Percentiles rank a stretch among this genome's conserved stretches.
These are phyloP conservation scores for Fusarium bactridioides DNA, from an alignment of 2,329 filamentous ascomycete species.

Conservation along the genomic window DNA sequence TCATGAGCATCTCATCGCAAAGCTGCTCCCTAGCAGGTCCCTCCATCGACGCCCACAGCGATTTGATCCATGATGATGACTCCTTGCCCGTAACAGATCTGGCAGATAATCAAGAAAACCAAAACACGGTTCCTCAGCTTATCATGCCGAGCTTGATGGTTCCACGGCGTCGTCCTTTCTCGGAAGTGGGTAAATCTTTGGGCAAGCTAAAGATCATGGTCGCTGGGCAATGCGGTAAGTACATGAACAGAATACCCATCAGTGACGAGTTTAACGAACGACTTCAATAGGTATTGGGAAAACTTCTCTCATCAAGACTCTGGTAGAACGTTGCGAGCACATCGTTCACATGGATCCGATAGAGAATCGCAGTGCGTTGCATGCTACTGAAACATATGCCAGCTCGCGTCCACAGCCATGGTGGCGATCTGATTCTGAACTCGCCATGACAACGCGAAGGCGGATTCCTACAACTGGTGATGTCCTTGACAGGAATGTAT, in stretches of 20 bases:
- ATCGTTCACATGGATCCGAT: slow-evolving; percentile 91
- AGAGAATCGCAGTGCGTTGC: slow-evolving; percentile 41
- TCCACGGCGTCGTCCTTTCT: slow-evolving; percentile 89
- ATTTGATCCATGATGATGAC: slow-evolving; percentile 33
- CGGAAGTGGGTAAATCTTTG: slow-evolving; percentile 81
- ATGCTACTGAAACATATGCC: slow-evolving; percentile 74
- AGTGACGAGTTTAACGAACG: slow-evolving; percentile 2
- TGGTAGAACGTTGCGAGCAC: slow-evolving; percentile 86
- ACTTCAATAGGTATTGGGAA: slow-evolving; percentile 76
- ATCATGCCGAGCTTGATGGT: slow-evolving; percentile 97
- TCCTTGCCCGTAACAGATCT: slow-evolving; percentile 24
- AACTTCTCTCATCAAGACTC: slow-evolving; percentile 86
- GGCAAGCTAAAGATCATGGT: slow-evolving; percentile 90
- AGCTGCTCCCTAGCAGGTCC: slow-evolving; percentile 60
- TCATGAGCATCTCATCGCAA: slow-evolving; percentile 60
- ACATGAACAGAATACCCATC: neutral
- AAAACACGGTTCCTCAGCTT: slow-evolving; percentile 71
- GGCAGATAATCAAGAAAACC: slow-evolving; percentile 26
- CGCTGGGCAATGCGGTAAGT: slow-evolving; percentile 76
- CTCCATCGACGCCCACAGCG: slow-evolving; percentile 42
- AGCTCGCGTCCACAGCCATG: slow-evolving; percentile 85
- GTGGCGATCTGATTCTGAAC: slow-evolving; percentile 87
- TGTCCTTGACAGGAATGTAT: slow-evolving; percentile 89
- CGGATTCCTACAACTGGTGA: slow-evolving; percentile 73
- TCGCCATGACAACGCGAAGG: slow-evolving; percentile 63